Conservation (phyloP, 169 alveolate genomes). For the Plasmodium ovale region DNA sequence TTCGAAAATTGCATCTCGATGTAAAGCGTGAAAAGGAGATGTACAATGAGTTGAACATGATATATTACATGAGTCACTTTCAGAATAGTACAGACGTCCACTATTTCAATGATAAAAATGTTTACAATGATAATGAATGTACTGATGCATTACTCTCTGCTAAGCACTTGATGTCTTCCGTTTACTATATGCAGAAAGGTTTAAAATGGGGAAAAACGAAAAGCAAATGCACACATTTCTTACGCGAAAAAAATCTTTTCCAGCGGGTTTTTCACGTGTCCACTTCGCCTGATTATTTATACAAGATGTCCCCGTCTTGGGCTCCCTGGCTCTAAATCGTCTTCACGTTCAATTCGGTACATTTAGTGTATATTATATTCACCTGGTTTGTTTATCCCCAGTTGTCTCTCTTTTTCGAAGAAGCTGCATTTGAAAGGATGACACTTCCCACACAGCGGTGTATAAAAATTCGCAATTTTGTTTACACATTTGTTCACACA, state of each 20-base stretch:
- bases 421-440: too few species aligned
- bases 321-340: constrained; percentile 23
- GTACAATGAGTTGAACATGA: constrained; percentile 13
- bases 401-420: too few species aligned
- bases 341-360: not conserved
- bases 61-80: constrained; percentile 4
- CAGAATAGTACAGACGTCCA: constrained; percentile 9
- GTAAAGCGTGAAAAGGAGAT: not conserved
- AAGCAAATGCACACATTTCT: not conserved
- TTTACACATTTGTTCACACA: too few species aligned
- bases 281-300: constrained; percentile 15
- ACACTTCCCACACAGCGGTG: too few species aligned
- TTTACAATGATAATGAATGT: constrained; percentile 10
- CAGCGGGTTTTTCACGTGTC: constrained; percentile 7
- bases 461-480: too few species aligned
- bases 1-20: constrained; percentile 8
- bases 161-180: not conserved
- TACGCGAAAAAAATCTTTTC: not conserved
- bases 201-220: not conserved
- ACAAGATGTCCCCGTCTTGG: constrained; percentile 5
- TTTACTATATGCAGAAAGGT: not conserved
- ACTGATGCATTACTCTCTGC: not conserved
- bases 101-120: not conserved
- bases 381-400: not conserved
- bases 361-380: not conserved